Percentiles rank a stretch among this genome's conserved stretches.
These are phyloP conservation scores for Piper betle DNA, from an alignment of 164 flowering plant species.

Conservation along the genomic window DNA sequence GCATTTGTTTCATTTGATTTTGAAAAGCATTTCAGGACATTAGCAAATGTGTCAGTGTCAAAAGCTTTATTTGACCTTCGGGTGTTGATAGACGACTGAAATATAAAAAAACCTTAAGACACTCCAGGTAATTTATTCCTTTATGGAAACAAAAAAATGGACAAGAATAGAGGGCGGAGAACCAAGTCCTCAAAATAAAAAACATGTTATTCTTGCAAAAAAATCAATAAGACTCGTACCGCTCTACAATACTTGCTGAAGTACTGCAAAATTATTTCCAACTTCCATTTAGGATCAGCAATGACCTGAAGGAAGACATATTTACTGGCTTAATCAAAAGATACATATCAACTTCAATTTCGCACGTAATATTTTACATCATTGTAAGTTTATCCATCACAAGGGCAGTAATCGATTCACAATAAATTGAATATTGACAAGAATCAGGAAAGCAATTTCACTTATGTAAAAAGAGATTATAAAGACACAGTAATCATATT, in stretches of 20 bases:
- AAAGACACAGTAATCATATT: too few species aligned
- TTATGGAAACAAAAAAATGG: not conserved
- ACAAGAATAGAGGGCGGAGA: not conserved
- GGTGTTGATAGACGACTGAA: not conserved
- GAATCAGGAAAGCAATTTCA: too few species aligned
- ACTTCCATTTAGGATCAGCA: constrained; percentile 60
- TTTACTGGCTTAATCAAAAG: not conserved
- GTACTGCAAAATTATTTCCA: constrained; percentile 56
- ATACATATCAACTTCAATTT: not conserved
- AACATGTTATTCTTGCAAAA: too few species aligned
- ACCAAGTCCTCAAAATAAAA: not conserved
- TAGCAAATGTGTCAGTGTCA: constrained; percentile 4
- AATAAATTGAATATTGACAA: too few species aligned
- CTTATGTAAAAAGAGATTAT: too few species aligned
- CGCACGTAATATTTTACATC: too few species aligned
- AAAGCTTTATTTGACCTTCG: not conserved
- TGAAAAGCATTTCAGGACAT: constrained; percentile 42
- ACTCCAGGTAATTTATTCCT: not conserved
- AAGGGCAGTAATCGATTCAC: too few species aligned
- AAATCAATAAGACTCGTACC: constrained; percentile 18
- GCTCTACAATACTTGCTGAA: constrained; percentile 56
- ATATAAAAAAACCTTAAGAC: not conserved
- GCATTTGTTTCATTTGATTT: constrained; percentile 33
- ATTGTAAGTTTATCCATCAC: too few species aligned
- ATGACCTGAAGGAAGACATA: constrained; percentile 38